Evolutionary conservation across 108 stramenopile species (phyloP).

Genomic region (Discostella pseudostelligera): DNA sequence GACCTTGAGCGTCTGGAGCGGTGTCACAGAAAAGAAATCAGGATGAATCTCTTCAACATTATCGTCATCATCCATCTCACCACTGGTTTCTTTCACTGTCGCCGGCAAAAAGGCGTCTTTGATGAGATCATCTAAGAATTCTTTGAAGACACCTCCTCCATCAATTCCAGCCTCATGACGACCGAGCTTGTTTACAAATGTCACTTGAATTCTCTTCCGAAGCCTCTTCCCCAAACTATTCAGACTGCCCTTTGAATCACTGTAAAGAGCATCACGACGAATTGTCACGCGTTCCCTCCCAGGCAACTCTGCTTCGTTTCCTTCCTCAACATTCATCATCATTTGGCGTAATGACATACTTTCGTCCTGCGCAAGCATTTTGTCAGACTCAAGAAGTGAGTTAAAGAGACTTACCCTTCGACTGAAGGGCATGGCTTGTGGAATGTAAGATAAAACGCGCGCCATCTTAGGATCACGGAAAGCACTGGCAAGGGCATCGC

Average conservation of each 20-base stretch:
- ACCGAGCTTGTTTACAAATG: conserved; percentile 92
- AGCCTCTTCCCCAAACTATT: conserved; percentile 60
- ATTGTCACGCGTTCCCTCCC: conserved; percentile 68
- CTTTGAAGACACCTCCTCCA: conserved; percentile 99
- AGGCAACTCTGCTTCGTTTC: conserved; percentile 38
- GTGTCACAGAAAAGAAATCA: conserved; percentile 68
- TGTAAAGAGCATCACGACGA: conserved; percentile 68
- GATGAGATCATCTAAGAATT: conserved; percentile 86
- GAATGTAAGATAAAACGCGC: conserved; percentile 75
- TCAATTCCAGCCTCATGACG: conserved; percentile 97
- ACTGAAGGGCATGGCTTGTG: conserved; percentile 83
- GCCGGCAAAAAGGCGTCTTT: conserved; percentile 69
- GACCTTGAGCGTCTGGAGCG: conserved; percentile 65
- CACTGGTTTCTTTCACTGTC: conserved; percentile 11
- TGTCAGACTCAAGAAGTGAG: conserved; percentile 70
- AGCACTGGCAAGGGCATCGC: conserved; percentile 67
- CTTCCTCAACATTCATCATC: conserved; percentile 44
- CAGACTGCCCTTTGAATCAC: conserved; percentile 74
- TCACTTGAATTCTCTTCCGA: conserved; percentile 88
- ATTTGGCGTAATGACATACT: conserved; percentile 30
- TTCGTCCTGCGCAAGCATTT: conserved; percentile 49
- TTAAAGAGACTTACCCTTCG: conserved; percentile 78
- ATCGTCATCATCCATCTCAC: conserved; percentile 20
- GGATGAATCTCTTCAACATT: conserved; percentile 26
- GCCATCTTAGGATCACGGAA: conserved; percentile 86